A percentile compares a stretch with the other conserved stretches of the same genome.
These are phyloP conservation scores for Aspergillus sergii DNA, from an alignment of 2,329 filamentous ascomycete genomes.

Conservation along the genomic window DNA sequence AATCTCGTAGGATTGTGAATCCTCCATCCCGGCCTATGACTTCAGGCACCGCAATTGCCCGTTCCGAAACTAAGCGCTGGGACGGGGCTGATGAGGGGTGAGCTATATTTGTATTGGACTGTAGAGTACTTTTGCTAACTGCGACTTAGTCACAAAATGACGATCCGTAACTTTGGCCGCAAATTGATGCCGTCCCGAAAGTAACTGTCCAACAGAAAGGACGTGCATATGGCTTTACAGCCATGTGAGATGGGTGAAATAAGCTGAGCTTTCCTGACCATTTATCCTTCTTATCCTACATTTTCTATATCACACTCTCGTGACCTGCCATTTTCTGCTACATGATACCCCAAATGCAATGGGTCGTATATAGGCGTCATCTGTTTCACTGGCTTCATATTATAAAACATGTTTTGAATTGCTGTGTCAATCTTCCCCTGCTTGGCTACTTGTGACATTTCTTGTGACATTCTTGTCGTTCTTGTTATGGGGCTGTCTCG, in stretches of 20 bases:
- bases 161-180: conserved; percentile 40
- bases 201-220: conserved; percentile 5
- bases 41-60: conserved; percentile 28
- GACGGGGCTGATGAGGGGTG: conserved; percentile 38
- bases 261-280: background rate
- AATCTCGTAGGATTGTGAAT: conserved; percentile 38
- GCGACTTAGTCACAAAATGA: conserved; percentile 31
- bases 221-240: background rate
- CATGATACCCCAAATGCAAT: conserved; percentile 26
- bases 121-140: conserved; percentile 7
- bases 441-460: background rate
- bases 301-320: conserved; percentile 9
- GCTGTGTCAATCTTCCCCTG: background rate
- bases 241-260: background rate
- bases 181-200: conserved; percentile 36
- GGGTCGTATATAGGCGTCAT: conserved; percentile 31
- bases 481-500: background rate
- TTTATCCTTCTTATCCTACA: conserved; percentile 2
- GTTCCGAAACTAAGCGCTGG: conserved; percentile 26
- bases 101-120: conserved; percentile 1
- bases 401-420: conserved; percentile 6
- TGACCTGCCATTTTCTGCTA: conserved; percentile 20
- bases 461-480: too few relatives aligned
- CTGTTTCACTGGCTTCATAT: conserved; percentile 12
- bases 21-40: conserved; percentile 34